phyloP scores from a whole-genome alignment of 495 filamentous ascomycete species.

The Aspergillus bertholletiae region DNA sequence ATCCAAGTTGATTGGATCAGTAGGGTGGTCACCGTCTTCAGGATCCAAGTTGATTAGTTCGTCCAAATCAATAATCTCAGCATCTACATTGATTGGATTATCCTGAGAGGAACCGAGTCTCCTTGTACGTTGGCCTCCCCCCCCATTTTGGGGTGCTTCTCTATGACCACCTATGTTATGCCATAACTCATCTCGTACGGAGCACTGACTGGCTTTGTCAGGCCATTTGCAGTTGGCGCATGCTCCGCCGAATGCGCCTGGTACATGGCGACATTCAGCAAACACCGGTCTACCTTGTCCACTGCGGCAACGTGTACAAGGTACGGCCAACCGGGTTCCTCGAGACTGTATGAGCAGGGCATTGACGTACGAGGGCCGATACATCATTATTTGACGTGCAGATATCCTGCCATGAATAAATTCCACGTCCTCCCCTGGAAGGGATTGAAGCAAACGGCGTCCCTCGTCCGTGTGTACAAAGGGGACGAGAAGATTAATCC shows the following conservation, averaged over 20 bases:
- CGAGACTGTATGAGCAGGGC: too few relatives aligned
- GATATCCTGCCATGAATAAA: background rate
- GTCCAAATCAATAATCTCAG: too few relatives aligned
- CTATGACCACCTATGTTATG: background rate
- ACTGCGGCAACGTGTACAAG: slow-evolving; percentile 1
- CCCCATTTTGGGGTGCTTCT: background rate
- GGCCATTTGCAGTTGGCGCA: slow-evolving; percentile 17
- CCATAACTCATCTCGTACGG: too few relatives aligned
- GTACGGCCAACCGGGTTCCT: background rate
- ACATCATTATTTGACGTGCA: background rate
- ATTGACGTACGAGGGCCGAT: slow-evolving; percentile 1
- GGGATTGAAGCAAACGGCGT: background rate
- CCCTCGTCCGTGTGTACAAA: background rate
- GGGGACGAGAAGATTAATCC: background rate
- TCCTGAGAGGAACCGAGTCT: background rate
- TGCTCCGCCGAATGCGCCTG: slow-evolving; percentile 11
- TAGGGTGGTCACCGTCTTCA: background rate
- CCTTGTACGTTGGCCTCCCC: background rate
- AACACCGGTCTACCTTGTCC: background rate
- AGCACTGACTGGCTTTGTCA: slow-evolving; percentile 5
- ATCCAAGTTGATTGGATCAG: background rate
- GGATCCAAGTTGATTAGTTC: slow-evolving; percentile 2
- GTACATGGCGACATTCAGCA: slow-evolving; percentile 10
- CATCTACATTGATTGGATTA: background rate
- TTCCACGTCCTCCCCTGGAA: background rate